Conservation (phyloP, 2,329 filamentous ascomycete genomes). For the Ceratocystis huliohia region DNA sequence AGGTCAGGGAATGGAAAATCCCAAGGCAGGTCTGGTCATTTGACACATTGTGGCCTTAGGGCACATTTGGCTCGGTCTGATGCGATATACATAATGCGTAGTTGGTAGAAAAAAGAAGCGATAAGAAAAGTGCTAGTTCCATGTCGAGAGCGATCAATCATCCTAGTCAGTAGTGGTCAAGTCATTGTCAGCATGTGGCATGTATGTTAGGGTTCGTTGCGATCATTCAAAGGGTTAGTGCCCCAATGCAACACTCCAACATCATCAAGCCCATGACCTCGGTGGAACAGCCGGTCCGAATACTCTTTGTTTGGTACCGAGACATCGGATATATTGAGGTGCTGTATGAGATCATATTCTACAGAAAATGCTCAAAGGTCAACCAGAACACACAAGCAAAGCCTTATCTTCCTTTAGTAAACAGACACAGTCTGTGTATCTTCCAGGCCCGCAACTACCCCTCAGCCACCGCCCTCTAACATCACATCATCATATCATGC, state of each 20-base stretch:
- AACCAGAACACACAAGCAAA: conserved; percentile 10
- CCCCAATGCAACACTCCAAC: background rate
- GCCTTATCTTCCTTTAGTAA: background rate
- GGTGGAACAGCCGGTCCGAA: background rate
- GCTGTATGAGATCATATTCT: conserved; percentile 7
- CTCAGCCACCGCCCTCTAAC: background rate
- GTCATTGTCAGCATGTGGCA: too few relatives aligned
- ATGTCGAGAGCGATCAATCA: too few relatives aligned
- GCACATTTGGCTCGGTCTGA: background rate
- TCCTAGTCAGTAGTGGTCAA: too few relatives aligned
- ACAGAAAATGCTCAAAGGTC: conserved; percentile 7
- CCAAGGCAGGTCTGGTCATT: background rate
- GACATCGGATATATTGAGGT: conserved; percentile 12
- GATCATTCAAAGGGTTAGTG: too few relatives aligned
- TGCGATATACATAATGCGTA: conserved; percentile 8
- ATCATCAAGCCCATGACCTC: background rate
- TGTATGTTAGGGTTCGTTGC: too few relatives aligned
- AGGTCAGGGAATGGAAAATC: background rate
- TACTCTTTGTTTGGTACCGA: background rate
- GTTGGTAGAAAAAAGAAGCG: conserved; percentile 10
- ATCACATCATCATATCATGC: background rate
- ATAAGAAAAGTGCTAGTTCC: background rate
- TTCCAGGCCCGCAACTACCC: background rate
- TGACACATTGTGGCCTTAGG: background rate
- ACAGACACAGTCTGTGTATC: conserved; percentile 2